These are phyloP conservation scores for Clonostachys sp. DNA, from an alignment of 2,329 filamentous ascomycete genomes.

Conservation along the genomic window DNA sequence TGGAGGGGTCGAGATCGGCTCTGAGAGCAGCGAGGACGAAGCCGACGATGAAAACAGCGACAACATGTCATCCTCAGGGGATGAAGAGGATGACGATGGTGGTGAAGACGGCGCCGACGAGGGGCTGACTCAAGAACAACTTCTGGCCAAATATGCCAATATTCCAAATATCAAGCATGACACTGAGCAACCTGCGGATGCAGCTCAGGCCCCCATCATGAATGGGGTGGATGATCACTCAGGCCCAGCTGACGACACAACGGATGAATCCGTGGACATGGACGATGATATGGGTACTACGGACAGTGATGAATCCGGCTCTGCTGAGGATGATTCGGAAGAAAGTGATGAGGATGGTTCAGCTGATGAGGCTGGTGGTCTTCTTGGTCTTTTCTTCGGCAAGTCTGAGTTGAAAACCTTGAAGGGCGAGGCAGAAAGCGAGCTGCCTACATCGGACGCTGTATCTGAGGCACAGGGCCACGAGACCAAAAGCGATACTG, in stretches of 20 bases:
- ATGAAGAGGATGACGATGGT: slow-evolving; percentile 56
- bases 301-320: slow-evolving; percentile 34
- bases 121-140: slow-evolving; percentile 62
- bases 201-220: background rate
- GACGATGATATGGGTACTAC: slow-evolving; percentile 61
- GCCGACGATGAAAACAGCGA: slow-evolving; percentile 37
- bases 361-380: slow-evolving; percentile 27
- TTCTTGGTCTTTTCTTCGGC: slow-evolving; percentile 54
- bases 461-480: no score
- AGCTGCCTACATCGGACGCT: no score
- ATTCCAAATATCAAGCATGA: slow-evolving; percentile 43
- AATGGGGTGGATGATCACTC: slow-evolving; percentile 8
- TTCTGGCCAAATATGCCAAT: slow-evolving; percentile 64
- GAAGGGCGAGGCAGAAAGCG: slow-evolving; percentile 28
- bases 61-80: slow-evolving; percentile 59
- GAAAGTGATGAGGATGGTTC: slow-evolving; percentile 31
- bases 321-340: slow-evolving; percentile 34
- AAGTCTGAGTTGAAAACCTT: slow-evolving; percentile 53
- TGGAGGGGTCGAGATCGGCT: slow-evolving; percentile 19
- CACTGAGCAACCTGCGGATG: slow-evolving; percentile 8
- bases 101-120: slow-evolving; percentile 55
- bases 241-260: slow-evolving; percentile 40
- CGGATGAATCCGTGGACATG: slow-evolving; percentile 65
- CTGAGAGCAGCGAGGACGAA: slow-evolving; percentile 29
- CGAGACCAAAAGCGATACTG: background rate